A percentile compares a stretch with the other conserved stretches of the same genome.
These are phyloP conservation scores for Neocatenulostroma microsporum DNA, from an alignment of 2,329 filamentous ascomycete species.

Conservation along the genomic window DNA sequence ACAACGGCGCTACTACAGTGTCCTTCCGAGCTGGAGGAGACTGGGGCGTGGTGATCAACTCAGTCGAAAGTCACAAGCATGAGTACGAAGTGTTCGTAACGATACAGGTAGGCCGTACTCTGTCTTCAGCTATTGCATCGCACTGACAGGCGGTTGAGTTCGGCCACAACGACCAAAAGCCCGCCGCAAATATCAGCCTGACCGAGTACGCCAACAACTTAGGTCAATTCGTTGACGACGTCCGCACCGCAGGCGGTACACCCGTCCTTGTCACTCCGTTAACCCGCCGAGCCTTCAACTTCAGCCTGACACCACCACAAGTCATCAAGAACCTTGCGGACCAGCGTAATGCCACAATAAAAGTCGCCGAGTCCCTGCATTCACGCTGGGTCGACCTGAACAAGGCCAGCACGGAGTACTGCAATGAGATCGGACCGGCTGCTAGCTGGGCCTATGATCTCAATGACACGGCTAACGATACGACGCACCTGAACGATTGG, in stretches of 20 bases:
- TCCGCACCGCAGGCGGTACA: conserved; percentile 25
- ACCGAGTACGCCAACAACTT: conserved; percentile 47
- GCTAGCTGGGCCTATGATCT: conserved; percentile 46
- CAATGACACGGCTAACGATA: conserved; percentile 35
- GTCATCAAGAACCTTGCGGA: conserved; percentile 43
- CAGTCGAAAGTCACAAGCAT: conserved; percentile 26
- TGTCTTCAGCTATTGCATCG: too few relatives aligned
- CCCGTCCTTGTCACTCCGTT: conserved; percentile 49
- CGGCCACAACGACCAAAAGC: conserved; percentile 57
- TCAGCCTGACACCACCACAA: conserved; percentile 28
- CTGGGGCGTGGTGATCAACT: conserved; percentile 44
- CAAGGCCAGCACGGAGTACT: conserved; percentile 42
- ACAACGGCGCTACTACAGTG: conserved; percentile 51
- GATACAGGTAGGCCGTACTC: too few relatives aligned
- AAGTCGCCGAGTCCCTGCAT: conserved; percentile 36
- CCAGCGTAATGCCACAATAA: conserved; percentile 40
- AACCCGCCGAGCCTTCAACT: conserved; percentile 44
- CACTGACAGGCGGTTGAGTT: conserved; percentile 48
- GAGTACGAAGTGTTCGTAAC: too few relatives aligned
- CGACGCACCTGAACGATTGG: conserved; percentile 50
- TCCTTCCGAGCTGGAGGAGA: conserved; percentile 47
- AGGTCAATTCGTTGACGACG: conserved; percentile 33
- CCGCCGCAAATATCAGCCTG: conserved; percentile 39
- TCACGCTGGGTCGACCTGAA: conserved; percentile 46
- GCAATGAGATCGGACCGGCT: conserved; percentile 44